Conservation (phyloP, 2,329 filamentous ascomycete species). For the Stachybotrys chlorohalonatus region DNA sequence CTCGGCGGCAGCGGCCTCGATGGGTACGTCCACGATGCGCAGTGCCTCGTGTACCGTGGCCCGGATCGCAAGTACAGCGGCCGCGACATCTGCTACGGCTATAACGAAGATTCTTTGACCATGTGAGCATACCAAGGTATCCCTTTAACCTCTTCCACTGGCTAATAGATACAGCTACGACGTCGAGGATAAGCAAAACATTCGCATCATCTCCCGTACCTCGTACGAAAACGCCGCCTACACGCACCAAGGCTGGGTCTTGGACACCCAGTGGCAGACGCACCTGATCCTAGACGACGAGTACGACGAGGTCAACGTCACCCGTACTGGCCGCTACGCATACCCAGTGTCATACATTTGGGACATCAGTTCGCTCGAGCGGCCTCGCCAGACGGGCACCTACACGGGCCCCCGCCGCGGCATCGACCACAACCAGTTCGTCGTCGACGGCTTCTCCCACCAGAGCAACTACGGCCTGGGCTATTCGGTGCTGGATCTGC, state of each 20-base stretch:
- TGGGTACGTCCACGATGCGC: conserved; percentile 45
- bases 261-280: conserved; percentile 31
- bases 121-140: conserved; percentile 14
- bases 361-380: conserved; percentile 32
- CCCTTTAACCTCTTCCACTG: not conserved
- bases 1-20: conserved; percentile 37
- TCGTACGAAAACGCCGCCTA: conserved; percentile 46
- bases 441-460: conserved; percentile 29
- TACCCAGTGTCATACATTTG: conserved; percentile 40
- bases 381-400: conserved; percentile 30
- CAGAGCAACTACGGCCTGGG: conserved; percentile 38
- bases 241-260: conserved; percentile 47
- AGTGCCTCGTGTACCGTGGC: conserved; percentile 43
- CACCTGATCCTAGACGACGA: conserved; percentile 39
- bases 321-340: conserved; percentile 27
- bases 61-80: conserved; percentile 35
- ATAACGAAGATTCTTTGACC: conserved; percentile 34
- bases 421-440: conserved; percentile 38
- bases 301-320: conserved; percentile 33
- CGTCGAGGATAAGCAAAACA: conserved; percentile 37
- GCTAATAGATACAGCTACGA: conserved; percentile 12
- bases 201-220: conserved; percentile 41
- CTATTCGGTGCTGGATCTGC: conserved; percentile 24
- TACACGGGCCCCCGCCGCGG: conserved; percentile 25
- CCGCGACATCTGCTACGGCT: conserved; percentile 21